These are phyloP conservation scores for Toxoplasma gondii DNA, from an alignment of 169 alveolate species.

Conservation along the genomic window DNA sequence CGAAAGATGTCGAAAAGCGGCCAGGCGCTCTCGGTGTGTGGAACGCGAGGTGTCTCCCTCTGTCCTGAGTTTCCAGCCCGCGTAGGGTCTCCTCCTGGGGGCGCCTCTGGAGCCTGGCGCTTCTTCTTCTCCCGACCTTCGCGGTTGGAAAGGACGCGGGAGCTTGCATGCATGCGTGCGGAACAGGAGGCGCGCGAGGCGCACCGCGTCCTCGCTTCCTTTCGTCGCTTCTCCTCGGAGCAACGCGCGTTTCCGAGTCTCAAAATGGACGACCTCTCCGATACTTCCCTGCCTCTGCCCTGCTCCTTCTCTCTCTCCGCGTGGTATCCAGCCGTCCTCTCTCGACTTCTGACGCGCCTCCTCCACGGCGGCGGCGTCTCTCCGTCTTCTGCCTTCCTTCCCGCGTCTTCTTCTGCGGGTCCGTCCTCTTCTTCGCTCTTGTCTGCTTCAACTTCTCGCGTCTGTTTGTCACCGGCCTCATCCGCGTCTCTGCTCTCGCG, in stretches of 20 bases:
- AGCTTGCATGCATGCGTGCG: not conserved
- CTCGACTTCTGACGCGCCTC: constrained; percentile 19
- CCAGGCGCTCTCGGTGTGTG: too few species aligned
- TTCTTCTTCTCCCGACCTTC: not conserved
- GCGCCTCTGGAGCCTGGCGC: not conserved
- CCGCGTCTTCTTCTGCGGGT: not conserved
- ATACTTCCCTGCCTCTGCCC: not conserved
- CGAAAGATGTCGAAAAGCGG: too few species aligned
- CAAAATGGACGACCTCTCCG: not conserved
- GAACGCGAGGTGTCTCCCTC: too few species aligned
- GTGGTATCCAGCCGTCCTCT: not conserved
- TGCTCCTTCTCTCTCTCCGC: constrained; percentile 29
- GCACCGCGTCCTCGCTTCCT: not conserved
- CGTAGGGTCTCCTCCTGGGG: not conserved
- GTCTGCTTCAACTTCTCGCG: too few species aligned
- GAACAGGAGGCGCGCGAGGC: not conserved
- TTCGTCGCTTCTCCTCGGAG: not conserved
- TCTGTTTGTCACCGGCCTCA: too few species aligned
- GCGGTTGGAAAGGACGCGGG: not conserved
- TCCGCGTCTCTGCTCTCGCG: too few species aligned
- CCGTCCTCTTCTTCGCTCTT: too few species aligned
- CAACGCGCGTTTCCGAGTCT: not conserved
- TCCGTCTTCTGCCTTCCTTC: not conserved
- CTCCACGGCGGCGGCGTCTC: not conserved
- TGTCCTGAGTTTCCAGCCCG: not conserved